Conservation (phyloP, 805 yeast genomes). For the Zygotorulaspora sp. region DNA sequence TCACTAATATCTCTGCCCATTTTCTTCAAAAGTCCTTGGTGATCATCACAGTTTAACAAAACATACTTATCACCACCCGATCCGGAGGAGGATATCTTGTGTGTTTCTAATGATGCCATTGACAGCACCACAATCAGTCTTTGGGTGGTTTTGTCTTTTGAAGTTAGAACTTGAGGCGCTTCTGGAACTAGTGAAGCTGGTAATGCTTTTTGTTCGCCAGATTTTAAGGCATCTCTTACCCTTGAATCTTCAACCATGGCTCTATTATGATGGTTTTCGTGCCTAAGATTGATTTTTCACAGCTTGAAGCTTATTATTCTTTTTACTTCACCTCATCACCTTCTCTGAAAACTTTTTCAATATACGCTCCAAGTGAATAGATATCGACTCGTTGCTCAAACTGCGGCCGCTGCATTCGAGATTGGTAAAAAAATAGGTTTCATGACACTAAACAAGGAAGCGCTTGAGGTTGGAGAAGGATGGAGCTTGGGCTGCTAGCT, state of each 20-base stretch:
- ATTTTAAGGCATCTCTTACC: conserved; percentile 42
- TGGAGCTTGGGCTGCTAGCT: too few relatives aligned
- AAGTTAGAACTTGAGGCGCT: conserved; percentile 74
- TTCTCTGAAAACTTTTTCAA: too few relatives aligned
- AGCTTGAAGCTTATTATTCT: too few relatives aligned
- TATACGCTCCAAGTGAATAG: too few relatives aligned
- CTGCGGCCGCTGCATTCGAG: too few relatives aligned
- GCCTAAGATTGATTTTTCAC: too few relatives aligned
- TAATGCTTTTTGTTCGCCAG: conserved; percentile 36
- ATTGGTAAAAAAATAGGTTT: too few relatives aligned
- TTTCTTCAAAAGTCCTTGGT: conserved; percentile 88
- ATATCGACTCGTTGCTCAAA: too few relatives aligned
- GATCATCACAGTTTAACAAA: conserved; percentile 93
- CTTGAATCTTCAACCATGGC: conserved; percentile 46
- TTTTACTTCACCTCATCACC: too few relatives aligned
- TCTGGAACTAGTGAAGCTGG: conserved; percentile 82
- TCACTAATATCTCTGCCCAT: conserved; percentile 97
- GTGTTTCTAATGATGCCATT: conserved; percentile 94
- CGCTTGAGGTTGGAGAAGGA: too few relatives aligned
- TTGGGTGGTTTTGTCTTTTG: conserved; percentile 81
- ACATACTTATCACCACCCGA: conserved; percentile 89
- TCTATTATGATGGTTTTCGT: not conserved
- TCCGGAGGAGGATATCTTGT: conserved; percentile 76
- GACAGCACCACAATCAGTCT: conserved; percentile 91
- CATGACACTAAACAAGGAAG: too few relatives aligned